Base-by-base conservation (phyloP, 2,329 filamentous ascomycete species). In the Onygenales sp. region DNA sequence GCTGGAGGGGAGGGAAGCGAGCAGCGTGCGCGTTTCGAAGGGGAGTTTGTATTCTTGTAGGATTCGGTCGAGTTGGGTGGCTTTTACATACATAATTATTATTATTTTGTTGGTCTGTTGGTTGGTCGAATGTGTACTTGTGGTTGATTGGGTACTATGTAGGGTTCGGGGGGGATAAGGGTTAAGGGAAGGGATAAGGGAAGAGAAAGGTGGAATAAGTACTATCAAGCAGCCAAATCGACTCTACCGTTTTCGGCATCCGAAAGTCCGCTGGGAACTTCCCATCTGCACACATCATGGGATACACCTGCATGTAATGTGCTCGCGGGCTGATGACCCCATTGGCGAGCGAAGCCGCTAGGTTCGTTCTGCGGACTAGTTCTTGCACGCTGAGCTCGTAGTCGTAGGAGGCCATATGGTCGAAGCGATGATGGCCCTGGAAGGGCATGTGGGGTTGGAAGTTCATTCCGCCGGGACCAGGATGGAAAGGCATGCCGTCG, bases 11-110 rank as follows among this genome's bases (percentile, higher is more conserved):
- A 47, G 10, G n/a, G 45, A 13, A 14, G 14, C 47, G 14, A 57
- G 55, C 10, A 57, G 21, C 4, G 51, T 54, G n/a, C 57, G 55
- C 33, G 44, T 54, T 31, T 63, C 57, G 14, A 59, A 57, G 35
- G 60, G 60, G 10, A 63, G 54, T 9, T 52, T 54, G 47, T 63
- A 63, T 33, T 61, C 56, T 36, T 58, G 58, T 50, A 63, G 59
- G 39, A 63, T 63, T 10, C 60, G 56, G 42, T 63, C 61, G 27
- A 63, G 56, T 58, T 63, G 61, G 9, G 55, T 56, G 31, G 54
- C 61, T 62, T 47, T 42, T 31, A 9, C 2, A 9, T 10, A 39
- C 13, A 39, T 39, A 5, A 39, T 9, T 14, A 43, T 31, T 42
- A 43, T 32, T 43, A 14, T 32, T 33, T 13, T 9, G 27, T 21